A percentile compares a stretch with the other conserved stretches of the same genome.
Conservation (phyloP, 805 yeast genomes). For the Hanseniaspora vineae region DNA sequence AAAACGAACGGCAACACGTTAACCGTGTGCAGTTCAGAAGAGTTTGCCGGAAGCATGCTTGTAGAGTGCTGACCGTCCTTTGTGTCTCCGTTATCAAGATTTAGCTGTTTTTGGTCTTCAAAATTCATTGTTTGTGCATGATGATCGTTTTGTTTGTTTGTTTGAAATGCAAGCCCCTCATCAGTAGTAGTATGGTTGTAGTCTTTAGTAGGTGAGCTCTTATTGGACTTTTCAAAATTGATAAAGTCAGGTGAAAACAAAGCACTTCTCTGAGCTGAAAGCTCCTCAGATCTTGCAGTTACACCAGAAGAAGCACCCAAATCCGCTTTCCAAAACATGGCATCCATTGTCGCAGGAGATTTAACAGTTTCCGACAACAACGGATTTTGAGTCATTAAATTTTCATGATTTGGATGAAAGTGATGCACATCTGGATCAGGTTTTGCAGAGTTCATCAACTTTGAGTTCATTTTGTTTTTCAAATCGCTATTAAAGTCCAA, state of each 20-base stretch:
- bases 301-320: background rate
- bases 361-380: background rate
- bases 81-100: too few species aligned
- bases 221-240: background rate
- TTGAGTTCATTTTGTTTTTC: background rate
- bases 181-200: slow-evolving; percentile 12
- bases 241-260: background rate
- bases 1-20: slow-evolving; percentile 59
- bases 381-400: background rate
- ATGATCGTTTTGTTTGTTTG: too few species aligned
- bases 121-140: too few species aligned
- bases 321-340: background rate
- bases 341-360: background rate
- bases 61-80: too few species aligned
- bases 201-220: slow-evolving; percentile 7
- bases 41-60: slow-evolving; percentile 4
- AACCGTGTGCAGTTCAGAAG: slow-evolving; percentile 19
- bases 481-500: background rate
- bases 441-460: too few species aligned
- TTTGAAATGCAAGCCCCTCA: too few species aligned
- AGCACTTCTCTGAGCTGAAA: background rate
- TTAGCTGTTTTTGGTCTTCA: too few species aligned
- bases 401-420: background rate
- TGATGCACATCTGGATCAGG: too few species aligned
- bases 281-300: background rate